Percentiles rank a stretch among this genome's conserved stretches.
phyloP scores from a whole-genome alignment of 306 rosid species.

The Cajanus cajan region DNA sequence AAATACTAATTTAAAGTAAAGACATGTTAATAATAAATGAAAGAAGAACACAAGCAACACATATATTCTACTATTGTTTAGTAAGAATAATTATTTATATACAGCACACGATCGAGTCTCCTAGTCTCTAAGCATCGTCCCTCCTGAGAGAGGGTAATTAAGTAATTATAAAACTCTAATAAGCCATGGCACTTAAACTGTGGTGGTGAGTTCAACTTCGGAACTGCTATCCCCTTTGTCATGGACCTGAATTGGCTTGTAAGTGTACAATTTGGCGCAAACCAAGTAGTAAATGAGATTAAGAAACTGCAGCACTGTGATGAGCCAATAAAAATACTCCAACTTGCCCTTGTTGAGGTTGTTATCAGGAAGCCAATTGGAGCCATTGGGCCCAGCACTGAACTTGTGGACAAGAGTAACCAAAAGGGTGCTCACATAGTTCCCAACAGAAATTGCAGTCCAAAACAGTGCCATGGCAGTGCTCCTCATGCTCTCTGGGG shows the following conservation, averaged over 20 bases:
- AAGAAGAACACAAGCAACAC: no score
- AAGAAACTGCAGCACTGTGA: conserved; percentile 57
- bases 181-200: conserved; percentile 27
- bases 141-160: not conserved
- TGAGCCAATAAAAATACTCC: conserved; percentile 84
- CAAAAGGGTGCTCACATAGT: conserved; percentile 67
- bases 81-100: not conserved
- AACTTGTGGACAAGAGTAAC: conserved; percentile 73
- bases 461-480: conserved; percentile 82
- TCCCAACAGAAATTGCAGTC: conserved; percentile 68
- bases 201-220: conserved; percentile 51
- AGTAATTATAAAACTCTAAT: not conserved
- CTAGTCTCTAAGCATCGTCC: not conserved
- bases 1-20: not conserved
- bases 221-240: conserved; percentile 31
- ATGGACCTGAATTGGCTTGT: conserved; percentile 62
- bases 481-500: conserved; percentile 96
- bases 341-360: conserved; percentile 70
- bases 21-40: not conserved
- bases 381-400: conserved; percentile 55
- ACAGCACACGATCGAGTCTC: not conserved
- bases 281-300: conserved; percentile 64
- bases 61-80: not conserved
- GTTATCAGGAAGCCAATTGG: conserved; percentile 82
- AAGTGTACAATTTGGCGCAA: conserved; percentile 69